A percentile compares a stretch with the other conserved stretches of the same genome.
Evolutionary conservation across 139 green algal species (phyloP).

Genomic region (Auxenochlorella protothecoides): DNA sequence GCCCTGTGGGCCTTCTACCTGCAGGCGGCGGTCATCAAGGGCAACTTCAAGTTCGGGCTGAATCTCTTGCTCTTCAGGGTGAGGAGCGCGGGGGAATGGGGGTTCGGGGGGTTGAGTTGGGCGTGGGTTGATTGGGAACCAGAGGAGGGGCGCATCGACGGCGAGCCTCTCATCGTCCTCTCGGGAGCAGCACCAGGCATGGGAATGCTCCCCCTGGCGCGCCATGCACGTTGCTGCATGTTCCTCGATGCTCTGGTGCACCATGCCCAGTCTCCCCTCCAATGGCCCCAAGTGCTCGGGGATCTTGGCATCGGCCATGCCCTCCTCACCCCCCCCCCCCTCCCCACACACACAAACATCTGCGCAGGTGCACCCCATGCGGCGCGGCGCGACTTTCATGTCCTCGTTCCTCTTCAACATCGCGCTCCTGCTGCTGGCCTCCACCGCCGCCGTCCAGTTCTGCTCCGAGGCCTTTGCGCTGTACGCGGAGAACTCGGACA

Average conservation of each 20-base stretch:
- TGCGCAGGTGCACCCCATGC: constrained; percentile 71
- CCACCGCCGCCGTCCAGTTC: constrained; percentile 86
- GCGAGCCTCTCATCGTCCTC: no score
- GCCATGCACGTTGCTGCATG: no score
- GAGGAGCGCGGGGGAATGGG: no score
- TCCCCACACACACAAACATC: background rate
- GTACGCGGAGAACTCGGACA: constrained; percentile 72
- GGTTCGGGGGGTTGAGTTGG: no score
- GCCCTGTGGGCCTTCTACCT: constrained; percentile 89
- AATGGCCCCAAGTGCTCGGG: no score
- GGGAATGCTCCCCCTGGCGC: no score
- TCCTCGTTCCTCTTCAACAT: constrained; percentile 91
- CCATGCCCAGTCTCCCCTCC: no score
- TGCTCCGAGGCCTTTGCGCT: constrained; percentile 71
- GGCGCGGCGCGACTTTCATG: constrained; percentile 80
- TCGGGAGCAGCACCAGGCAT: no score
- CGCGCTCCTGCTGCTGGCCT: constrained; percentile 79
- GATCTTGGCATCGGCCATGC: background rate
- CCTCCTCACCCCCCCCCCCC: background rate
- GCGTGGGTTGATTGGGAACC: no score
- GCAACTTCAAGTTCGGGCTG: constrained; percentile 84
- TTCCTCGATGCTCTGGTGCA: no score
- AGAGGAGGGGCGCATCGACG: no score
- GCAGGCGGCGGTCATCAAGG: constrained; percentile 62
- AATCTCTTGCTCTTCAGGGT: constrained; percentile 71